Conservation (phyloP, 164 flowering plant genomes). For the Umbellularia californica region DNA sequence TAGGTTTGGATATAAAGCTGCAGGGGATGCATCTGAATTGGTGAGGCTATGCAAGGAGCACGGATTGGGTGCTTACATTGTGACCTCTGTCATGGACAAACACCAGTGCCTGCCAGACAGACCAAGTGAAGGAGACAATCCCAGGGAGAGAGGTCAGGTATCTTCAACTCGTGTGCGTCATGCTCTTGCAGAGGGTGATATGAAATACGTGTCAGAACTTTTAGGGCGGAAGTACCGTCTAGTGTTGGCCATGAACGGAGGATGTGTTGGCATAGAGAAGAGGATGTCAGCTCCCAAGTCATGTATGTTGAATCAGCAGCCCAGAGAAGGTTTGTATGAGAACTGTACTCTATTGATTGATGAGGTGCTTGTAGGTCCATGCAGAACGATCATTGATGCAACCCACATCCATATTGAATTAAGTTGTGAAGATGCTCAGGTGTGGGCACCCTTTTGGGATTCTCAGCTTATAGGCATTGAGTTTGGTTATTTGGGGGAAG, state of each 20-base stretch:
- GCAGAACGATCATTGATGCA: conserved; percentile 57
- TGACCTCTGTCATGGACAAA: conserved; percentile 83
- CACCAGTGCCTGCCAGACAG: conserved; percentile 24
- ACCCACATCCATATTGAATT: conserved; percentile 50
- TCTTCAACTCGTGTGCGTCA: conserved; percentile 92
- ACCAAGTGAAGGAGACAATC: conserved; percentile 16
- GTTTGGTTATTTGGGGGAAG: conserved; percentile 32
- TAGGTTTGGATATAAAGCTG: conserved; percentile 92
- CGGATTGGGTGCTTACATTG: conserved; percentile 68
- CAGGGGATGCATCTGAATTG: conserved; percentile 78
- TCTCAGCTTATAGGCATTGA: conserved; percentile 49
- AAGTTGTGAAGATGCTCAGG: conserved; percentile 24
- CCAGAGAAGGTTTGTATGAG: conserved; percentile 70
- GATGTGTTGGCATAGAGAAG: conserved; percentile 13
- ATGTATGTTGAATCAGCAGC: conserved; percentile 66
- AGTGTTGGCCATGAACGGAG: conserved; percentile 30
- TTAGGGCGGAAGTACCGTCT: conserved; percentile 83
- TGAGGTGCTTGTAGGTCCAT: conserved; percentile 32
- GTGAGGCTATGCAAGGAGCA: conserved; percentile 65
- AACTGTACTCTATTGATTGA: conserved; percentile 47
- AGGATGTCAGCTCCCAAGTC: conserved; percentile 51
- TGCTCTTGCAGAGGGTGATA: conserved; percentile 74
- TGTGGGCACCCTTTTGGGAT: conserved; percentile 19
- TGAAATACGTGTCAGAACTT: conserved; percentile 79
- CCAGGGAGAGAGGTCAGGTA: conserved; percentile 81